phyloP scores from a whole-genome alignment of 306 rosid genomes.

The Hippophae gyantsensis region DNA sequence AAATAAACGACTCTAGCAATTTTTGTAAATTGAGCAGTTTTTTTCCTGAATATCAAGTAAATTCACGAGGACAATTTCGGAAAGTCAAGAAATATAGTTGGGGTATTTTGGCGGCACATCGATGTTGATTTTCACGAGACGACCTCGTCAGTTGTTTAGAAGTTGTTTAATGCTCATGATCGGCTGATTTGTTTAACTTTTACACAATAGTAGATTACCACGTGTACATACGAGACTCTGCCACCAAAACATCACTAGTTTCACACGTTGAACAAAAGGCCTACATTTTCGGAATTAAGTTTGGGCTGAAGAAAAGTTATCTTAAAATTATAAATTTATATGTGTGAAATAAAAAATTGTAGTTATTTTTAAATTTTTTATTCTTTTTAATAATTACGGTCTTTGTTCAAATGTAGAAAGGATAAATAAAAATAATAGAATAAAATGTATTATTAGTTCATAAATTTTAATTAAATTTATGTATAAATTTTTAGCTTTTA shows the following conservation, averaged over 20 bases:
- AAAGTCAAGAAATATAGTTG: neutral
- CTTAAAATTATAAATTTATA: neutral
- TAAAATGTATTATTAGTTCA: no score
- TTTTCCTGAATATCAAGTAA: neutral
- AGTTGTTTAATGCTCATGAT: slow-evolving; percentile 5
- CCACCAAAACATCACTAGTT: slow-evolving; percentile 9
- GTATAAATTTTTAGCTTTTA: no score
- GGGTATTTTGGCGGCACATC: slow-evolving; percentile 10
- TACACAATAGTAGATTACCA: neutral
- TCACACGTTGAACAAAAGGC: slow-evolving; percentile 5
- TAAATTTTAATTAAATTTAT: no score
- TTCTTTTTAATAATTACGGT: no score
- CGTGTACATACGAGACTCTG: slow-evolving; percentile 1
- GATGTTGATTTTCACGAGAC: slow-evolving; percentile 16
- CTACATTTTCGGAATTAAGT: neutral
- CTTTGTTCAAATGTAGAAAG: no score
- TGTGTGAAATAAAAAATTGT: no score
- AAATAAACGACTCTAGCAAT: neutral
- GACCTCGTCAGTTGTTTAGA: neutral
- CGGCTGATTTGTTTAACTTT: slow-evolving; percentile 8
- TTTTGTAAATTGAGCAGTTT: neutral
- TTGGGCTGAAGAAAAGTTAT: neutral
- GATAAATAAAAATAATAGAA: no score
- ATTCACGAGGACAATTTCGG: slow-evolving; percentile 12
- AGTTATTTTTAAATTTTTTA: no score